A percentile compares a stretch with the other conserved stretches of the same genome.
Evolutionary conservation across 305 asterid species (phyloP).

Genomic region (Fraxinus velutina): DNA sequence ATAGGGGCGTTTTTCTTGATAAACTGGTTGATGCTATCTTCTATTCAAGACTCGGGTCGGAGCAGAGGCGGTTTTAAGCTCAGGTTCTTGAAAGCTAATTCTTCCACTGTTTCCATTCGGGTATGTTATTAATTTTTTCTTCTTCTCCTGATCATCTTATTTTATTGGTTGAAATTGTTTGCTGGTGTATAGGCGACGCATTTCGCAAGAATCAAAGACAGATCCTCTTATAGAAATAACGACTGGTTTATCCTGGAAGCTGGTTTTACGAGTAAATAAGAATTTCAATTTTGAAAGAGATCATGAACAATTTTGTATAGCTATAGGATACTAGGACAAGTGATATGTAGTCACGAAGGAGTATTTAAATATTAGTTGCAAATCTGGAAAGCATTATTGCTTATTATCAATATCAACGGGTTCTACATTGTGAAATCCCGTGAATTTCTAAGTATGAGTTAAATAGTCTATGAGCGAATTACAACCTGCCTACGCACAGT

Average conservation of each 20-base stretch:
- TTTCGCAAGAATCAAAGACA: not conserved
- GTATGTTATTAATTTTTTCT: conserved; percentile 32
- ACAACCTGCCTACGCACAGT: not conserved
- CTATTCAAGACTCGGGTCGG: conserved; percentile 62
- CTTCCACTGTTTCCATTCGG: conserved; percentile 61
- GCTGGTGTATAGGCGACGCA: conserved; percentile 9
- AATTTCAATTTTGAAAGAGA: conserved; percentile 2
- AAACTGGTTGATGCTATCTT: conserved; percentile 79
- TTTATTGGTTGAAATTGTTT: conserved; percentile 6
- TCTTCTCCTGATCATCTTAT: not conserved
- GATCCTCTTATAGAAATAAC: not conserved
- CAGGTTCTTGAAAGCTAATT: conserved; percentile 50
- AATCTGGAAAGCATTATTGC: not conserved
- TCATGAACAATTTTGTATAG: not conserved
- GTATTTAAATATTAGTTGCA: not conserved
- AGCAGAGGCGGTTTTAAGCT: conserved; percentile 36
- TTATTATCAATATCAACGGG: conserved; percentile 13
- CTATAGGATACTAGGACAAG: conserved; percentile 2
- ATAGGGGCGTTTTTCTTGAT: conserved; percentile 42
- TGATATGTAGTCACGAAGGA: conserved; percentile 9
- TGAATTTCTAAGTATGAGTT: not conserved
- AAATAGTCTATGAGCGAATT: not conserved
- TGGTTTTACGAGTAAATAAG: not conserved
- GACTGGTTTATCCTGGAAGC: not conserved
- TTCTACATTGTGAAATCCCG: conserved; percentile 1